phyloP scores from a whole-genome alignment of 164 flowering plant species.

The Buxus sempervirens region DNA sequence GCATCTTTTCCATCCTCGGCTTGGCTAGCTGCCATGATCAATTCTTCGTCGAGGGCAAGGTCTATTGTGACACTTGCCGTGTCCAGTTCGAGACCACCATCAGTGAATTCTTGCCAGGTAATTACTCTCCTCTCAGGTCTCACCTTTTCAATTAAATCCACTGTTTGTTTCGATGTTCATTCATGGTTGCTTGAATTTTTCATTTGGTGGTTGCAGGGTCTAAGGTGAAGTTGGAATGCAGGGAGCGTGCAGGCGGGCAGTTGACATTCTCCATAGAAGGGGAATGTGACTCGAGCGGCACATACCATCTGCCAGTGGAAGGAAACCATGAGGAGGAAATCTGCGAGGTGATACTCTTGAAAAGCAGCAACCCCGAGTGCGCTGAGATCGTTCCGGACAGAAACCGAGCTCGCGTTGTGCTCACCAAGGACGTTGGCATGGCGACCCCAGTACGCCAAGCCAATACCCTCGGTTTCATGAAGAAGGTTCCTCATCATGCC shows the following conservation, averaged over 20 bases:
- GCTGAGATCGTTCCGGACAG: conserved; percentile 15
- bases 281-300: conserved; percentile 31
- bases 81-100: too few species aligned
- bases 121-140: too few species aligned
- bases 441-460: conserved; percentile 28
- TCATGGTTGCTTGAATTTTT: too few species aligned
- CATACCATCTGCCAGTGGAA: conserved; percentile 29
- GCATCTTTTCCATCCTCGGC: too few species aligned
- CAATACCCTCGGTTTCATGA: conserved; percentile 54
- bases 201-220: conserved; percentile 36
- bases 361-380: conserved; percentile 42
- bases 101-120: too few species aligned
- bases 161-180: too few species aligned
- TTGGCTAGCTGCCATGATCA: too few species aligned
- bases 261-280: conserved; percentile 32
- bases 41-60: too few species aligned
- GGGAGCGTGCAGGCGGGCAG: conserved; percentile 24
- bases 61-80: too few species aligned
- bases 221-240: conserved; percentile 50
- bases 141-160: too few species aligned
- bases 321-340: conserved; percentile 64
- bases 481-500: conserved; percentile 24
- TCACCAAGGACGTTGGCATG: conserved; percentile 52
- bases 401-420: conserved; percentile 31
- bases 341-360: conserved; percentile 39